Base-by-base conservation (phyloP, 2,329 filamentous ascomycete species). In the Diaporthe sp. region DNA sequence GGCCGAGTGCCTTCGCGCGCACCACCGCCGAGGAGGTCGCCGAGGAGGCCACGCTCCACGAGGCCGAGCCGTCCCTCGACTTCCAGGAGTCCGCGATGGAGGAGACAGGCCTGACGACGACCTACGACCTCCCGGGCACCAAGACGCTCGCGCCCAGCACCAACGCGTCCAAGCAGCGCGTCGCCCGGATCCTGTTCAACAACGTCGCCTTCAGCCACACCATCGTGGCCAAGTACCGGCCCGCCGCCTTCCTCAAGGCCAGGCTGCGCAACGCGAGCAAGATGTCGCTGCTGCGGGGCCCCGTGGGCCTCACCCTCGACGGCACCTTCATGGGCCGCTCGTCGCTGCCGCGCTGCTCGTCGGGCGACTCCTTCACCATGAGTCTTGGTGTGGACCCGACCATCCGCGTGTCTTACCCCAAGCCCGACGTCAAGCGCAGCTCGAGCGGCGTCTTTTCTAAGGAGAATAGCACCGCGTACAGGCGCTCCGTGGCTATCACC, bases 311-410 rank as follows among this genome's bases (percentile, higher is more conserved):
- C 10, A 92, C 89, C 0, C 86, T 93, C n/a, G 91, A 93, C 79
- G 89, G 90, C 4, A 86, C 86, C 12, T 93, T 92, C 81, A 83
- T 93, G 72, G 91, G 91, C 4, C 89, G 89, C 72, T 86, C 87
- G 2, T 83, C 80, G 0, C 83, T 92, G 45, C 89, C 90, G 2
- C 86, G 87, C 40, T 91, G 90, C 79, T 87, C 86, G 60, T 83
- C 89, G 0, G 89, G 89, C 50, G 89, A 90, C 69, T 77, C 80
- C 1, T 89, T 93, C 79, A 83, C 82, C 30, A 82, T 93, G 1
- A 85, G 84, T 64, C 84, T 93, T 0, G 91, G 91, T n/a, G 84
- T 92, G 7, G 91, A 92, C 79, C 90, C 90, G 3, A 85, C 86
- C 6, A 87, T 93, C 78, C 81, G 80, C 68, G 86, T 92, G 33